Conservation (phyloP, 257 asterid species). For the Datura wrightii region DNA sequence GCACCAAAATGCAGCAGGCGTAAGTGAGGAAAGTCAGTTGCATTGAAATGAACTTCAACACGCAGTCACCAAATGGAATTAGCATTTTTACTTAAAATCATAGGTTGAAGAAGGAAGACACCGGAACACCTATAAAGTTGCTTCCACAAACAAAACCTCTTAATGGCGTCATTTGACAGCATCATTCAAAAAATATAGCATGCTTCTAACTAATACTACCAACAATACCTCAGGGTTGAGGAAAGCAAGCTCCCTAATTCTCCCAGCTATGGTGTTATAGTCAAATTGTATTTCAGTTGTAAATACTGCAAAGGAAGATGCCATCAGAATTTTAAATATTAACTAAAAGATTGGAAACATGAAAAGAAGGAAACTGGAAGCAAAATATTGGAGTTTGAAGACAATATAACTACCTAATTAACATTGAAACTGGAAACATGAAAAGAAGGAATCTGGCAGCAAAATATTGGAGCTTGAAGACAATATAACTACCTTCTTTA, state of each 20-base stretch:
- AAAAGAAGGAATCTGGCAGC: background rate
- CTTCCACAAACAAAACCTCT: slow-evolving; percentile 21
- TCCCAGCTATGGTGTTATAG: slow-evolving; percentile 81
- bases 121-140: slow-evolving; percentile 13
- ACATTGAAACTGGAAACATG: background rate
- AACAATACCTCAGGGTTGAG: slow-evolving; percentile 86
- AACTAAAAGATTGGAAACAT: slow-evolving; percentile 21
- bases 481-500: slow-evolving; percentile 67
- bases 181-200: slow-evolving; percentile 19
- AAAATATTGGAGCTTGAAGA: background rate
- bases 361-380: background rate
- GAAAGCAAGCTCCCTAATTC: slow-evolving; percentile 98
- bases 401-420: too few species aligned
- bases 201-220: slow-evolving; percentile 21
- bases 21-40: background rate
- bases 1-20: slow-evolving; percentile 26
- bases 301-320: slow-evolving; percentile 64
- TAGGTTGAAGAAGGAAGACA: slow-evolving; percentile 20
- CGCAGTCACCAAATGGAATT: background rate
- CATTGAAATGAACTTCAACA: slow-evolving; percentile 27
- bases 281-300: slow-evolving; percentile 82
- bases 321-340: slow-evolving; percentile 7
- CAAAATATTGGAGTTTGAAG: background rate
- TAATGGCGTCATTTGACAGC: slow-evolving; percentile 17
- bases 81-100: background rate